Conservation (phyloP, 192 early-diverging fungal genomes). For the Entophlyctis luteolus region DNA sequence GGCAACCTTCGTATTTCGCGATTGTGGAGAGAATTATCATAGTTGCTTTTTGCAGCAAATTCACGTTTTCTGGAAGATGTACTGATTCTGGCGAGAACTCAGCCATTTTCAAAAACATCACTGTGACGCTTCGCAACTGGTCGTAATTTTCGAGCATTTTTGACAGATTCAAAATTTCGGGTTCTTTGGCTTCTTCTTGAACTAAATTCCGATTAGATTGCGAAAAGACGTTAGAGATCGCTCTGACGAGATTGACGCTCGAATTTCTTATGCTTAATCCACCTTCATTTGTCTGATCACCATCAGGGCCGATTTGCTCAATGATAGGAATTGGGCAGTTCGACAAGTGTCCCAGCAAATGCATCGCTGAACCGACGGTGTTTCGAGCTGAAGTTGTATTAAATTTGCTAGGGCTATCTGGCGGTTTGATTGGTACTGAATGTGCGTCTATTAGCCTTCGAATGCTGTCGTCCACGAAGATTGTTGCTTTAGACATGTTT, state of each 20-base stretch:
- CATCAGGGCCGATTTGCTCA: too few species aligned
- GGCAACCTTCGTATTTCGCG: constrained; percentile 9
- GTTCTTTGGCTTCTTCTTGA: not conserved
- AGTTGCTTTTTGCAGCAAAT: constrained; percentile 5
- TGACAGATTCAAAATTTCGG: not conserved
- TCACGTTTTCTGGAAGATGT: constrained; percentile 2
- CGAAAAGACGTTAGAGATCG: not conserved
- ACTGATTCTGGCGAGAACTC: constrained; percentile 2
- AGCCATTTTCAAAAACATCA: constrained; percentile 18
- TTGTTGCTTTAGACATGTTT: too few species aligned
- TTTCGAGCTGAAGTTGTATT: too few species aligned
- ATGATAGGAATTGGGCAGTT: too few species aligned
- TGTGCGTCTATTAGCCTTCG: too few species aligned
- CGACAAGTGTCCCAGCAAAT: too few species aligned
- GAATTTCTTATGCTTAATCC: too few species aligned
- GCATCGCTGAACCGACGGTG: too few species aligned
- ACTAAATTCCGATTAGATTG: not conserved
- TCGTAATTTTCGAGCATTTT: constrained; percentile 15
- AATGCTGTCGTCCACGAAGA: not conserved
- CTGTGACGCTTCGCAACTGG: constrained; percentile 19
- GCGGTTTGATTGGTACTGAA: too few species aligned
- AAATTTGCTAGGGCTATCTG: too few species aligned
- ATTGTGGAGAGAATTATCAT: constrained; percentile 7
- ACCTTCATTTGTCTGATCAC: too few species aligned
- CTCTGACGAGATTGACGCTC: not conserved